These are phyloP conservation scores for Eucalyptus curtisii DNA, from an alignment of 345 rosid genomes.

Conservation along the genomic window DNA sequence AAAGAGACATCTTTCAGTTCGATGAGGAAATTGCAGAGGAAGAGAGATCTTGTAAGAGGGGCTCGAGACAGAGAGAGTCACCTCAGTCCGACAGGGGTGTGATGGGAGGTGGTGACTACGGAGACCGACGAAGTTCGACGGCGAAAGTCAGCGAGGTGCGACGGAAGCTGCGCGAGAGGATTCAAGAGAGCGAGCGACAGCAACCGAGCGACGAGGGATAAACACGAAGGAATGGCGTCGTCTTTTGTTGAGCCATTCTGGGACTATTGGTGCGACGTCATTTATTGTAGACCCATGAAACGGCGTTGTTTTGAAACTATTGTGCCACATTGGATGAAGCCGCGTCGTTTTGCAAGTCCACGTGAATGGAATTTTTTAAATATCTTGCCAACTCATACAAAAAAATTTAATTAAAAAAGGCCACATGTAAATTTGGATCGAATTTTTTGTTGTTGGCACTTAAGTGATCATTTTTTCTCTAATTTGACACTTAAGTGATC, in stretches of 20 bases:
- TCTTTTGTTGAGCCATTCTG: neutral
- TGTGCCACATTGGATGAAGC: too few species aligned
- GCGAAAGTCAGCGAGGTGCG: neutral
- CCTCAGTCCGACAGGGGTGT: neutral
- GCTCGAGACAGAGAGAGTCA: neutral
- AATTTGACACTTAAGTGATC: fast-evolving
- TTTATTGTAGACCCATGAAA: too few species aligned
- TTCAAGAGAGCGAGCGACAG: neutral
- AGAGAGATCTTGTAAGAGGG: neutral
- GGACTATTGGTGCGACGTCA: neutral
- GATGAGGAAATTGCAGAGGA: neutral
- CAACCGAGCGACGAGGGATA: neutral
- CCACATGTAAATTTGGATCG: neutral
- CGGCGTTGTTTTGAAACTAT: too few species aligned
- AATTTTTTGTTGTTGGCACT: fast-evolving
- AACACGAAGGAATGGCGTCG: neutral
- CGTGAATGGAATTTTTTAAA: neutral
- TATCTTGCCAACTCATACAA: neutral
- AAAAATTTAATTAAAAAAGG: neutral
- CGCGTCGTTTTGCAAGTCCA: neutral
- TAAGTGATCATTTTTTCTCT: fast-evolving
- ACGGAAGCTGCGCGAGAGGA: neutral
- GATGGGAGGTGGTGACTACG: neutral
- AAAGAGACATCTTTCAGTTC: neutral
- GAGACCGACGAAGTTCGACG: neutral